Evolutionary conservation across 768 basidiomycete species (phyloP), one percentile per base, ranked within the genome.

Genomic region (Cystobasidium tubakii): DNA sequence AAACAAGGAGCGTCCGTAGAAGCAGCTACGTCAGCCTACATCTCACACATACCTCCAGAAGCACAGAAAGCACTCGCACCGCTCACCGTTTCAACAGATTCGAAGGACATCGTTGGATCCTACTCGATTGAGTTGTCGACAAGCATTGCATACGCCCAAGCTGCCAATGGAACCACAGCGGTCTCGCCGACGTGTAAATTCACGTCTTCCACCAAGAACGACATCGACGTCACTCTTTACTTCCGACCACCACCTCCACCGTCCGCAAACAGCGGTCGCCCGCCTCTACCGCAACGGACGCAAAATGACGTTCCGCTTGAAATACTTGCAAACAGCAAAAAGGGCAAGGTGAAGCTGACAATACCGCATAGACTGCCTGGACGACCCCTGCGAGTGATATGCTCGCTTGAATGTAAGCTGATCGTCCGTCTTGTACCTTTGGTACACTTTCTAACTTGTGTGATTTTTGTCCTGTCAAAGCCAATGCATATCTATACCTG

Each of bases 41-140:
- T 65, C 15, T 39, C 63, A 7, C 63, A 36, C 21, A 71, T 71
- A 12, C 69, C 69, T n/a, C 50, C 44, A 13, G 29, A 60, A 44
- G 69, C 69, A n/a, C 69, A 71, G 34, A 71, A 71, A 60, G 69
- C 69, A 12, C 69, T 71, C 3, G 69, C 69, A 9, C 69, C 69
- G 29, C 69, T 71, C 9, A 71, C 29, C 10, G 55, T 71, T 9
- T 36, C 50, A 21, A 57, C 29, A 23, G 69, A 71, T 25, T 29
- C n/a, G 33, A 71, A 71, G 55, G 69, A 71, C 27, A 60, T 71
- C 33, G 29, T 29, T n/a, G 69, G 69, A 4, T 12, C 36, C 27
- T 71, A 57, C 42, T 55, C 69, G 15, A 36, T 71, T n/a, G 53
- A 71, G 42, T 19, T 71, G 53, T 55, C 69, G 33, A 55, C 54